Conservation (phyloP, 768 basidiomycete species). For the Coprinopsis cinerea region DNA sequence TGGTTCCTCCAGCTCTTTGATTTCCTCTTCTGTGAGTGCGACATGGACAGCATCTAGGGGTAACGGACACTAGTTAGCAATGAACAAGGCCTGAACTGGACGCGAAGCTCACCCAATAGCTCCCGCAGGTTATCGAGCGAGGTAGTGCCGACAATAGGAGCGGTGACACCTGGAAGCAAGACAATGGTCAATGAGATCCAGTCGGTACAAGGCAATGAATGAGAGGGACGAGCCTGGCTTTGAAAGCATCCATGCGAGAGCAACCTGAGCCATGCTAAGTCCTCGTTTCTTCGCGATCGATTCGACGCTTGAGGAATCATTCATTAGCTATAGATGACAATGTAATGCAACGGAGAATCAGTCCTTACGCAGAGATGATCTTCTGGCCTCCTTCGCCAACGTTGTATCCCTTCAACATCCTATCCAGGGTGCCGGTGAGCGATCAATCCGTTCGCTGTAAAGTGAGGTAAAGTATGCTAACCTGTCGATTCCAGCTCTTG, state of each 20-base stretch:
- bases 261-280: slow-evolving; percentile 51
- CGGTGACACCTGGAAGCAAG: slow-evolving; percentile 45
- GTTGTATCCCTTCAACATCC: slow-evolving; percentile 20
- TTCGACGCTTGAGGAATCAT: slow-evolving; percentile 40
- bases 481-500: slow-evolving; percentile 33
- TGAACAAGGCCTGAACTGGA: not conserved
- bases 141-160: slow-evolving; percentile 52
- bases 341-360: no score
- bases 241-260: slow-evolving; percentile 46
- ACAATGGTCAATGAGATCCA: no score
- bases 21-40: not conserved
- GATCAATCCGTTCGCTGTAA: no score
- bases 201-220: no score
- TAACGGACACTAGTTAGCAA: not conserved
- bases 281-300: slow-evolving; percentile 46
- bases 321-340: no score
- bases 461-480: slow-evolving; percentile 6
- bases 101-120: slow-evolving; percentile 37
- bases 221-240: no score
- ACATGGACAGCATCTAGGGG: not conserved
- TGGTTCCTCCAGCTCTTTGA: not conserved
- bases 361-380: slow-evolving; percentile 32
- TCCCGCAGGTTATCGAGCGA: slow-evolving; percentile 45
- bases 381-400: slow-evolving; percentile 24
- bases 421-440: slow-evolving; percentile 8